Evolutionary conservation across 345 rosid genomes (phyloP).

Genomic region (Syzygium oleosum): DNA sequence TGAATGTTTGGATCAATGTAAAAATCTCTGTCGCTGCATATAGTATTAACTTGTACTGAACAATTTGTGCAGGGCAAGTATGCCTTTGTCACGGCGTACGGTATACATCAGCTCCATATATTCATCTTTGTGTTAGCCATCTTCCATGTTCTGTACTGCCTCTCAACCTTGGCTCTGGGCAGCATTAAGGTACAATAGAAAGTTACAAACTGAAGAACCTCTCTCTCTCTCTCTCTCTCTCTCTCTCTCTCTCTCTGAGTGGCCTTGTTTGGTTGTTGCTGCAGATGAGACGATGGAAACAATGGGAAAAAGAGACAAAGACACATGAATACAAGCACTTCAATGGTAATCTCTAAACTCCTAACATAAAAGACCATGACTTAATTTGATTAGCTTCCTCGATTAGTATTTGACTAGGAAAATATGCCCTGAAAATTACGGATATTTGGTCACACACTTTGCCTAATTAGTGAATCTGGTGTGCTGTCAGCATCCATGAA

Average conservation of each 20-base stretch:
- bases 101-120: conserved; percentile 80
- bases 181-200: conserved; percentile 43
- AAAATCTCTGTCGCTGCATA: neutral
- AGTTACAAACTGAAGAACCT: neutral
- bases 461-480: neutral
- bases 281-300: conserved; percentile 81
- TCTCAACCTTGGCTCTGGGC: conserved; percentile 56
- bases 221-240: neutral
- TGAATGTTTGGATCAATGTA: neutral
- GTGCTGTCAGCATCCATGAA: neutral
- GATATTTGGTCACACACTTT: neutral
- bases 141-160: conserved; percentile 63
- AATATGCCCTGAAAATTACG: neutral
- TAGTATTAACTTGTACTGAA: neutral
- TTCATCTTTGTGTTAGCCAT: conserved; percentile 76
- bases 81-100: conserved; percentile 75
- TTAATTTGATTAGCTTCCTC: neutral
- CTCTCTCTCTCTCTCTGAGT: neutral
- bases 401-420: neutral
- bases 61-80: conserved; percentile 50
- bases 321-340: conserved; percentile 56
- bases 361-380: neutral
- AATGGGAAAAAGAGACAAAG: conserved; percentile 75
- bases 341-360: conserved; percentile 20
- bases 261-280: neutral